Percentiles rank a stretch among this genome's conserved stretches.
Conservation (phyloP, 495 filamentous ascomycete species). For the Penicillium daleae region DNA sequence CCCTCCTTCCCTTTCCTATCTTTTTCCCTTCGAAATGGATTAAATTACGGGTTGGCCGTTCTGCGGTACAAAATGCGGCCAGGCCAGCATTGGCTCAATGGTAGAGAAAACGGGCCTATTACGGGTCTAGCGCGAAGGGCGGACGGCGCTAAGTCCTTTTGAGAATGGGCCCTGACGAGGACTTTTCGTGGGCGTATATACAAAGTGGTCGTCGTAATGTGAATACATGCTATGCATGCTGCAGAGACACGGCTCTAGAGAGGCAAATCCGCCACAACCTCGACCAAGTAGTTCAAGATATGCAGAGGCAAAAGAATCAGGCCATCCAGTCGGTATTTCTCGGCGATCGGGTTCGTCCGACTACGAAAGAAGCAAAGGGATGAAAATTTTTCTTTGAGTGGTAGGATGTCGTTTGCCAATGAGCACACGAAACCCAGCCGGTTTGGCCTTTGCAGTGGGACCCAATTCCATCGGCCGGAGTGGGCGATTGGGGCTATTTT, state of each 20-base stretch:
- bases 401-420: not conserved
- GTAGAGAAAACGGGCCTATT: not conserved
- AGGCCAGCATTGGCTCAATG: conserved; percentile 4
- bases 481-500: not conserved
- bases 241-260: not conserved
- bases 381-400: not conserved
- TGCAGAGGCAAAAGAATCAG: conserved; percentile 7
- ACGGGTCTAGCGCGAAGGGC: not conserved
- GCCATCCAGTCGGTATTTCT: not conserved
- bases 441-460: not conserved
- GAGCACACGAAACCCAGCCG: not conserved
- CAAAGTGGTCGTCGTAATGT: not conserved
- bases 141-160: not conserved
- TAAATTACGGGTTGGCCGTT: conserved; percentile 14
- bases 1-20: conserved; percentile 11
- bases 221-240: not conserved
- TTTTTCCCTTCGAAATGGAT: conserved; percentile 1
- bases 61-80: conserved; percentile 19
- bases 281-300: not conserved
- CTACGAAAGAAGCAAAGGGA: not conserved
- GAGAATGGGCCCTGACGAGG: not conserved
- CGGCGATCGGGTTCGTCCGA: not conserved
- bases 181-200: not conserved
- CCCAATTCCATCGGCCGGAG: not conserved
- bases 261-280: not conserved